These are phyloP conservation scores for Coelastrella sp. DNA, from an alignment of 139 green algal genomes.

Conservation along the genomic window DNA sequence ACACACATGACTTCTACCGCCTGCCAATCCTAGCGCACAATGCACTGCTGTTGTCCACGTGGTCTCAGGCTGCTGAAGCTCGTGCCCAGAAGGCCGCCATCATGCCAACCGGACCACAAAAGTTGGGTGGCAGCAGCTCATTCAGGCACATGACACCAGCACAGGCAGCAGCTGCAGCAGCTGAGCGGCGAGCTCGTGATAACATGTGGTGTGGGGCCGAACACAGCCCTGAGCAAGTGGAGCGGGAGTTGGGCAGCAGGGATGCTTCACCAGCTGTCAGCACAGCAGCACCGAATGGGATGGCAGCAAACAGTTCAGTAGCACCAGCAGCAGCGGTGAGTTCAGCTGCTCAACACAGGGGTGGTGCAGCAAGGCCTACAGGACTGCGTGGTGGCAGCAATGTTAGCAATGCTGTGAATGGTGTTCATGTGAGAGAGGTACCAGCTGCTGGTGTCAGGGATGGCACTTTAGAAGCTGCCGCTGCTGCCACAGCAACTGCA, in stretches of 20 bases:
- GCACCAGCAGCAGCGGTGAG: neutral
- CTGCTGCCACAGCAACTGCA: slow-evolving; percentile 3
- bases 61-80: slow-evolving; percentile 56
- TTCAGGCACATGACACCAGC: slow-evolving; percentile 58
- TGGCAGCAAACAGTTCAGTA: neutral
- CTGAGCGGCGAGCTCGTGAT: slow-evolving; percentile 64
- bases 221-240: neutral
- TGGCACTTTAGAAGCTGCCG: neutral
- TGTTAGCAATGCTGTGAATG: too few relatives aligned
- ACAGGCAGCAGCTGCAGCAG: slow-evolving; percentile 70
- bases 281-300: neutral
- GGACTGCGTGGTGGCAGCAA: too few relatives aligned
- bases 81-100: slow-evolving; percentile 53
- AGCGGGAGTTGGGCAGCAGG: slow-evolving; percentile 26
- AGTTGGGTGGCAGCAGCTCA: slow-evolving; percentile 54
- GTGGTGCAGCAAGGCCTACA: neutral
- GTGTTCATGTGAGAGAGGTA: too few relatives aligned
- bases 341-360: neutral
- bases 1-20: too few relatives aligned
- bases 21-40: too few relatives aligned
- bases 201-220: slow-evolving; percentile 66
- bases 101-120: slow-evolving; percentile 55
- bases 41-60: too few relatives aligned
- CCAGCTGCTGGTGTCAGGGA: too few relatives aligned
- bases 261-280: neutral